Evolutionary conservation across 257 asterid species (phyloP).

Genomic region (Echites panduratus): DNA sequence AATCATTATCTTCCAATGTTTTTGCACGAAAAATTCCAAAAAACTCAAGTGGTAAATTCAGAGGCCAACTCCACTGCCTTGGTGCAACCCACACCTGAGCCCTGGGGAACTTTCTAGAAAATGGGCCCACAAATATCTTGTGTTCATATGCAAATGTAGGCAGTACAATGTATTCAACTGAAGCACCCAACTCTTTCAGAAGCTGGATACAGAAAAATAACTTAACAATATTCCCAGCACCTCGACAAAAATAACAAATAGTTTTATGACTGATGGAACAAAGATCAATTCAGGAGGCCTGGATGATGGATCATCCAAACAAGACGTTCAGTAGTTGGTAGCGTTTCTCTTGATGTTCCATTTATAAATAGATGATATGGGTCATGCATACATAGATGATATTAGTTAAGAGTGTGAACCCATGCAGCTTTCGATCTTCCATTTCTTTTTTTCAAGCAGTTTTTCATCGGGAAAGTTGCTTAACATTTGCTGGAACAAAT

Average conservation of each 20-base stretch:
- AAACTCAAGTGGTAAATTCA: slow-evolving; percentile 84
- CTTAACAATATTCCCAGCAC: neutral
- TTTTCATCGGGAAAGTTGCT: neutral
- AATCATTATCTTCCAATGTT: slow-evolving; percentile 53
- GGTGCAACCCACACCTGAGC: slow-evolving; percentile 99
- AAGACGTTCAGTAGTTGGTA: neutral
- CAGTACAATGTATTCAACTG: slow-evolving; percentile 73
- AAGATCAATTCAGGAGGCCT: neutral
- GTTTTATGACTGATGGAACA: too few species aligned
- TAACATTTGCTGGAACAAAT: neutral
- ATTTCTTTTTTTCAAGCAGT: too few species aligned
- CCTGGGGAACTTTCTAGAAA: slow-evolving; percentile 82
- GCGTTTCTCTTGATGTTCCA: neutral
- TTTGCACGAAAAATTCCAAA: slow-evolving; percentile 84
- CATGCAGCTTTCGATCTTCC: too few species aligned
- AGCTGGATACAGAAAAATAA: slow-evolving; percentile 41
- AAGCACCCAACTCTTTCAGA: slow-evolving; percentile 77
- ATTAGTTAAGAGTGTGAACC: neutral
- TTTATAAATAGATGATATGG: neutral
- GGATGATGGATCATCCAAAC: neutral
- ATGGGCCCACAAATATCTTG: slow-evolving; percentile 95
- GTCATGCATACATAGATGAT: neutral
- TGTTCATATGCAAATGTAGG: slow-evolving; percentile 97
- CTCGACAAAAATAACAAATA: neutral
- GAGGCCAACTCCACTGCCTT: slow-evolving; percentile 98